phyloP scores from a whole-genome alignment of 106 monocot genomes.

The Dioscorea dumetorum region DNA sequence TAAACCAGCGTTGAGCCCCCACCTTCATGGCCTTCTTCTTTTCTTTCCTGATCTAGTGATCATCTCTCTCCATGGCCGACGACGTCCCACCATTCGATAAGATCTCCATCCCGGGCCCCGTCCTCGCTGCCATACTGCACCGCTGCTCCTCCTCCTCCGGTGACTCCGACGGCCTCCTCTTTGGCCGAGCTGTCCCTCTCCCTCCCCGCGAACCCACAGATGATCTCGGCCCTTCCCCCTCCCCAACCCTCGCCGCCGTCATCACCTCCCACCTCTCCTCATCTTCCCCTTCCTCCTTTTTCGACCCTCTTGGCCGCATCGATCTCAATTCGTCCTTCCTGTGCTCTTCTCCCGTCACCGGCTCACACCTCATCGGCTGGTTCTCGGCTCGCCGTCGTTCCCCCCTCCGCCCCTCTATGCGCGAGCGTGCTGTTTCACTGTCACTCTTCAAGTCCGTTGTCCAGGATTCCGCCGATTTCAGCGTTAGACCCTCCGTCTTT shows the following conservation, averaged over 20 bases:
- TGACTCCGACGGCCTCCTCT: conserved; percentile 65
- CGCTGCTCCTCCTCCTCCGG: conserved; percentile 46
- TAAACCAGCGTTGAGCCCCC: too few species aligned
- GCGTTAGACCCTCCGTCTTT: conserved; percentile 11
- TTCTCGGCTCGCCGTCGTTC: conserved; percentile 49
- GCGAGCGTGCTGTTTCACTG: conserved; percentile 43
- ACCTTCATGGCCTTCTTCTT: too few species aligned
- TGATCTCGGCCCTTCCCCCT: conserved; percentile 19
- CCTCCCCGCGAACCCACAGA: conserved; percentile 39
- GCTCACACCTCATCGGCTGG: conserved; percentile 30
- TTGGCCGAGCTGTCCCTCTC: conserved; percentile 42
- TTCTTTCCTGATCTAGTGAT: background rate
- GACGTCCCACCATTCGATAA: conserved; percentile 15
- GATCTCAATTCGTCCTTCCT: conserved; percentile 4
- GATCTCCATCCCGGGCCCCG: conserved; percentile 58
- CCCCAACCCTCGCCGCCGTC: conserved; percentile 1
- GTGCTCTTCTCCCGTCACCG: conserved; percentile 3
- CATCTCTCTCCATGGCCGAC: conserved; percentile 3
- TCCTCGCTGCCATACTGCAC: conserved; percentile 65
- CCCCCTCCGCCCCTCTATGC: conserved; percentile 57
- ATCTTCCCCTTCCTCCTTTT: conserved; percentile 19
- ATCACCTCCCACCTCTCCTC: conserved; percentile 26
- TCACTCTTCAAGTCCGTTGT: conserved; percentile 33
- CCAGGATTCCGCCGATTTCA: background rate
- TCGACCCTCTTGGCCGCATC: conserved; percentile 23